Evolutionary conservation across 2,329 filamentous ascomycete genomes (phyloP).

Genomic region (Exophiala xenobiotica): DNA sequence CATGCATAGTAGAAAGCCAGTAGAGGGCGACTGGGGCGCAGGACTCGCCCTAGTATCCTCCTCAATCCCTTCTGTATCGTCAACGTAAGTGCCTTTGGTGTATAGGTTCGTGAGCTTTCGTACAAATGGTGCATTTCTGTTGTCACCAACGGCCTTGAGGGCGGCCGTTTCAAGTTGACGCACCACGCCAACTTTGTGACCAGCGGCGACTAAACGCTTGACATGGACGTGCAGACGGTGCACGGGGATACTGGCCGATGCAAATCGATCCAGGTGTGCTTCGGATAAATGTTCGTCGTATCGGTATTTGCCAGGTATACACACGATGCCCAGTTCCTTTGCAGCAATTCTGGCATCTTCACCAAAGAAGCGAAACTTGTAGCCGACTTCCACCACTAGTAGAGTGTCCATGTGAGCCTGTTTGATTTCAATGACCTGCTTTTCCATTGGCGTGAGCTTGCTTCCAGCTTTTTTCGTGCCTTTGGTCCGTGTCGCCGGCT

Average conservation of each 20-base stretch:
- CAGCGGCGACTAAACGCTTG: constrained; percentile 85
- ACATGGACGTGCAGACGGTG: constrained; percentile 90
- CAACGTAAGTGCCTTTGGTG: constrained; percentile 96
- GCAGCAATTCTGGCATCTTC: constrained; percentile 88
- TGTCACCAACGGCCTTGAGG: constrained; percentile 91
- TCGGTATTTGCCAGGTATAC: constrained; percentile 90
- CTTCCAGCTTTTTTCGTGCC: constrained; percentile 67
- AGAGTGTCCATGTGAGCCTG: constrained; percentile 84
- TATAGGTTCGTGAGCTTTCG: constrained; percentile 94
- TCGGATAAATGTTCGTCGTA: constrained; percentile 95
- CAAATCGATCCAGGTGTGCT: constrained; percentile 86
- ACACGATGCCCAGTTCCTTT: constrained; percentile 90
- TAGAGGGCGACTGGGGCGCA: constrained; percentile 60
- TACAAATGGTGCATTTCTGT: constrained; percentile 86
- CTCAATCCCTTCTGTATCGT: constrained; percentile 82
- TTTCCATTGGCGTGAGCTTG: constrained; percentile 92
- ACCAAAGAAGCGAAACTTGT: constrained; percentile 96
- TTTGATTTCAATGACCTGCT: constrained; percentile 93
- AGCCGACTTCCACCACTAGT: constrained; percentile 90
- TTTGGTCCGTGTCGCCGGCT: constrained; percentile 48
- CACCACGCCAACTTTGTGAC: constrained; percentile 94
- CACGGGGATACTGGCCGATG: constrained; percentile 91
- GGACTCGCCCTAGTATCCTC: constrained; percentile 51
- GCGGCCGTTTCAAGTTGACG: constrained; percentile 93
- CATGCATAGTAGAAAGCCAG: constrained; percentile 89